Evolutionary conservation across 2,329 filamentous ascomycete species (phyloP), one percentile per base, ranked within the genome.

Genomic region (Gyromitra esculenta): DNA sequence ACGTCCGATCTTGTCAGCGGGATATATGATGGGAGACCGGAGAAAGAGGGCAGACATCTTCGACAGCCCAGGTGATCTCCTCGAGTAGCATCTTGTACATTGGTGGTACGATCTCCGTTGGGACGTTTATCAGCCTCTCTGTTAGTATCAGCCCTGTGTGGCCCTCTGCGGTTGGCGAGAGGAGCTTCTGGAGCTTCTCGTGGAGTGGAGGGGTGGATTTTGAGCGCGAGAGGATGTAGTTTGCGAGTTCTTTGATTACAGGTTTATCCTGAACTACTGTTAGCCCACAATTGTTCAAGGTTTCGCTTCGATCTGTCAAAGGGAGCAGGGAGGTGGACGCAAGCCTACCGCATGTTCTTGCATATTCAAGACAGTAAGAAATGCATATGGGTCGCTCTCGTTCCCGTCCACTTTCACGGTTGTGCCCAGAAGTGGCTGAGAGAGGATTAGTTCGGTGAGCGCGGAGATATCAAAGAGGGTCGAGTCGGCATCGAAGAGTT

Each of bases 361-460:
- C 62, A 96, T 85, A 82, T 97, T 97, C 75, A 99, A 85, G 6
- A 93, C 91, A 0, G 94, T 97, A 78, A 98, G 86, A 84, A 99
- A 92, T 9, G 95, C 94, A 84, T 96, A 98, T 1, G 96, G 91
- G 82, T 98, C 96, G 59, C 90, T 92, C 81, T 94, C 93, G 82
- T 96, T 94, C 81, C 94, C 94, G 81, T 98, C 95, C n/a, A 96
- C 92, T 85, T 99, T 99, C 80, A 98, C 93, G 0, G 95, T 97
- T 9, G 94, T 97, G 70, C 96, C 96, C 59, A 99, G 90, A 21
- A 92, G 89, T 8, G 92, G 90, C 84, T 99, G 95, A 62, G 91
- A 90, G 68, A 98, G 86, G 81, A 99, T 92, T 78, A 97, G 85
- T 83, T 98, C 93, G 43, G 94, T 88, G 64, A 99, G 88, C 5